Conservation (phyloP, 2,329 filamentous ascomycete genomes). For the Ceratocystis smalleyi region DNA sequence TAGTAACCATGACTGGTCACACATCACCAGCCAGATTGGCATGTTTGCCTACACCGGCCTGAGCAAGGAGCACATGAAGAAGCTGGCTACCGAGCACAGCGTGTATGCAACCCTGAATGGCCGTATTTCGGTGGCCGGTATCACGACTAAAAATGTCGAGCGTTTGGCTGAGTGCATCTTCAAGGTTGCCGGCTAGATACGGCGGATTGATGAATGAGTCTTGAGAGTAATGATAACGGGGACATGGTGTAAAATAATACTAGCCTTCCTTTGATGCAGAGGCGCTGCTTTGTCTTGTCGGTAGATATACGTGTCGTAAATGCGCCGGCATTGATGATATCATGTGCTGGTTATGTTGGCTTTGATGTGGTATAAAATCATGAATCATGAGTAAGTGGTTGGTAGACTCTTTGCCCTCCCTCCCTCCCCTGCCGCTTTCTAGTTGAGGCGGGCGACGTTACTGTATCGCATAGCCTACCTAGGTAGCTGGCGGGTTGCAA, state of each 20-base stretch:
- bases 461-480: conserved; percentile 4
- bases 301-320: not conserved
- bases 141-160: conserved; percentile 64
- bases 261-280: conserved; percentile 9
- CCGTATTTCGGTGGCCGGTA: conserved; percentile 72
- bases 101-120: conserved; percentile 95
- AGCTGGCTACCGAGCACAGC: conserved; percentile 83
- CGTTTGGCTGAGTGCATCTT: conserved; percentile 71
- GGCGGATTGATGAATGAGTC: not conserved
- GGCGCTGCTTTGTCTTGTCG: not conserved
- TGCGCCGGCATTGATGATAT: not conserved
- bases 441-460: not conserved
- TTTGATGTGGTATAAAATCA: not conserved
- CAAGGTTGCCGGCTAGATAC: conserved; percentile 55
- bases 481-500: too few species aligned
- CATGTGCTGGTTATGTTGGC: not conserved
- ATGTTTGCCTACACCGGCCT: conserved; percentile 99
- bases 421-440: not conserved
- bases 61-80: conserved; percentile 78
- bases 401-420: not conserved
- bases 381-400: not conserved
- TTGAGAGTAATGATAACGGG: not conserved
- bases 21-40: conserved; percentile 97
- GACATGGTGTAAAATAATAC: conserved; percentile 7
- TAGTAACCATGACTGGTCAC: conserved; percentile 94